Percentiles rank a stretch among this genome's conserved stretches.
Evolutionary conservation across 202 grass and related monocot genomes (phyloP).

Genomic region (Hordeum pubiflorum): DNA sequence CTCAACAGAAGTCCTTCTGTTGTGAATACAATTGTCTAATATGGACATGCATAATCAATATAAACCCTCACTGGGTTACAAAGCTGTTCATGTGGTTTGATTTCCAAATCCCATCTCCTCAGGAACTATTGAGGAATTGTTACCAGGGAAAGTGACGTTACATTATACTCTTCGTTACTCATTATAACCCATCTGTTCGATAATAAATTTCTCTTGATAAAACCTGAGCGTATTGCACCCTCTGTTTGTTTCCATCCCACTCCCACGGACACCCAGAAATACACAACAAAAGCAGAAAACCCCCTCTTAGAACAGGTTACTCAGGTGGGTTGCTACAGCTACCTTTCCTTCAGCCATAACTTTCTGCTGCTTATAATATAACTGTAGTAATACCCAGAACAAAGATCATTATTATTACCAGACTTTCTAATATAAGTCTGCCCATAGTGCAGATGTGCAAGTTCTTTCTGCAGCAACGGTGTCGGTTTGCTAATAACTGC

Average conservation of each 20-base stretch:
- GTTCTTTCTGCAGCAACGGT: conserved; percentile 99
- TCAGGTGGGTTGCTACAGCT: background rate
- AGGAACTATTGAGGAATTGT: background rate
- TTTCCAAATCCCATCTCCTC: background rate
- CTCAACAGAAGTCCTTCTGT: background rate
- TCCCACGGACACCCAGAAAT: background rate
- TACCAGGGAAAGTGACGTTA: background rate
- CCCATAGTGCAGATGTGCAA: conserved; percentile 86
- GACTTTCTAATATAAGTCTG: conserved; percentile 52
- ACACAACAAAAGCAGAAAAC: background rate
- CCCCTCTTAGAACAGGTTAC: background rate
- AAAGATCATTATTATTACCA: background rate
- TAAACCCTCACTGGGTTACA: background rate
- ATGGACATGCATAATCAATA: background rate
- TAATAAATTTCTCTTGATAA: background rate
- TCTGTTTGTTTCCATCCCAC: background rate
- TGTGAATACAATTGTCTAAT: background rate
- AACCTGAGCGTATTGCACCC: background rate
- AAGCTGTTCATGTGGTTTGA: background rate
- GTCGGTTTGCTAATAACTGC: conserved; percentile 92
- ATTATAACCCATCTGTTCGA: background rate
- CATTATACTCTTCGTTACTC: background rate
- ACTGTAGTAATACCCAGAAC: conserved; percentile 24
- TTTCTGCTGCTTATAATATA: conserved; percentile 22
- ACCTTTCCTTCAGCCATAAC: background rate